Evolutionary conservation across 1,284 basidiomycete genomes (phyloP).

Genomic region (Rhodotorula glutinis): DNA sequence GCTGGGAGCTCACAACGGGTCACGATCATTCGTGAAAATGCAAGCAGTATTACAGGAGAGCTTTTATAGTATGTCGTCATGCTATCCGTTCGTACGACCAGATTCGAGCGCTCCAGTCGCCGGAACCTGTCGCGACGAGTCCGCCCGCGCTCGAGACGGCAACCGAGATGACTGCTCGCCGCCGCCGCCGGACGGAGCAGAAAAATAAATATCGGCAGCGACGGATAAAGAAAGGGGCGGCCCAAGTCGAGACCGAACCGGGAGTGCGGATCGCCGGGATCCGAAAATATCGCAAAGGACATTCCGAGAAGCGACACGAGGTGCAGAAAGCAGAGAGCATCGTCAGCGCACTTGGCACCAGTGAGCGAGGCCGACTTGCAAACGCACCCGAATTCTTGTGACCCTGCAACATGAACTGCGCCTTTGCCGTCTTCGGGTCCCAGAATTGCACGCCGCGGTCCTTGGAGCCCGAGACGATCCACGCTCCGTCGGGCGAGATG

Average conservation of each 20-base stretch:
- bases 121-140: constrained; percentile 77
- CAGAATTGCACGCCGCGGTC: constrained; percentile 86
- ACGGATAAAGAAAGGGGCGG: neutral
- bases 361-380: constrained; percentile 7
- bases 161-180: constrained; percentile 68
- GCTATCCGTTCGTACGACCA: constrained; percentile 53
- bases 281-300: no score
- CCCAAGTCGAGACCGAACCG: neutral
- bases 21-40: neutral
- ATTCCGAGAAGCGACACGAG: no score
- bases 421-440: constrained; percentile 69
- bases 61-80: neutral
- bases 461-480: constrained; percentile 86
- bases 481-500: constrained; percentile 77
- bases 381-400: constrained; percentile 76
- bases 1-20: neutral
- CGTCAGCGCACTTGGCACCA: neutral
- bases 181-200: no score
- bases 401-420: constrained; percentile 80
- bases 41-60: no score
- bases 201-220: no score
- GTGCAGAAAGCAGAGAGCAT: no score
- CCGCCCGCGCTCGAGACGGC: constrained; percentile 71
- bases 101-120: constrained; percentile 73
- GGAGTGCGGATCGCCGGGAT: no score